Evolutionary conservation across 306 rosid genomes (phyloP).

Genomic region (Spatholobus suberectus): DNA sequence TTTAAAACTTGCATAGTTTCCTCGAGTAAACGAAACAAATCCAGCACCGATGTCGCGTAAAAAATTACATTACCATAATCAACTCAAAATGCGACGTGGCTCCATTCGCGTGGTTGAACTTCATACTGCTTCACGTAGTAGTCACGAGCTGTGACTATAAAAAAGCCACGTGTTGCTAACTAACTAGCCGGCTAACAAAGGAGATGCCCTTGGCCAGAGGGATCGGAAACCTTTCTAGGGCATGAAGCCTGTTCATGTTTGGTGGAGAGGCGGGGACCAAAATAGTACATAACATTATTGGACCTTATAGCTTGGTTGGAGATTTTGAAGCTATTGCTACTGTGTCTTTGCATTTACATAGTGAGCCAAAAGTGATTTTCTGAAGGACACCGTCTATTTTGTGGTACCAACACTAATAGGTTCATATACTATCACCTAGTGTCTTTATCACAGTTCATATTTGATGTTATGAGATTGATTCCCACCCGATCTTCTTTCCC

Average conservation of each 20-base stretch:
- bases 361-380: conserved; percentile 39
- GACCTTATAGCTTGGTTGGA: conserved; percentile 19
- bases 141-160: conserved; percentile 40
- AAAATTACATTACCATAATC: not conserved
- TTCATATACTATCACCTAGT: not conserved
- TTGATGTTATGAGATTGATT: not conserved
- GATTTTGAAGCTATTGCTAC: conserved; percentile 41
- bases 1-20: not conserved
- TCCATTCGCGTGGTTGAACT: conserved; percentile 30
- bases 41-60: not conserved
- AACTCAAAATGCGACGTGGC: conserved; percentile 36
- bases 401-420: not conserved
- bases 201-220: conserved; percentile 41
- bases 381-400: conserved; percentile 3
- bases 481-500: conserved; percentile 3
- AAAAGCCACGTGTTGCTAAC: conserved; percentile 40
- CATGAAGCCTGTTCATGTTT: conserved; percentile 33
- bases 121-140: conserved; percentile 37
- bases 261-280: conserved; percentile 52
- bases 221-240: conserved; percentile 27
- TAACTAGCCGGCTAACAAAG: conserved; percentile 30
- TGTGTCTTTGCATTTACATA: conserved; percentile 34
- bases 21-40: not conserved
- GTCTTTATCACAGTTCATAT: conserved; percentile 24
- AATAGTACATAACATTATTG: conserved; percentile 24